Conservation (phyloP, 805 yeast species). For the Starmerella lactis-condensi region DNA sequence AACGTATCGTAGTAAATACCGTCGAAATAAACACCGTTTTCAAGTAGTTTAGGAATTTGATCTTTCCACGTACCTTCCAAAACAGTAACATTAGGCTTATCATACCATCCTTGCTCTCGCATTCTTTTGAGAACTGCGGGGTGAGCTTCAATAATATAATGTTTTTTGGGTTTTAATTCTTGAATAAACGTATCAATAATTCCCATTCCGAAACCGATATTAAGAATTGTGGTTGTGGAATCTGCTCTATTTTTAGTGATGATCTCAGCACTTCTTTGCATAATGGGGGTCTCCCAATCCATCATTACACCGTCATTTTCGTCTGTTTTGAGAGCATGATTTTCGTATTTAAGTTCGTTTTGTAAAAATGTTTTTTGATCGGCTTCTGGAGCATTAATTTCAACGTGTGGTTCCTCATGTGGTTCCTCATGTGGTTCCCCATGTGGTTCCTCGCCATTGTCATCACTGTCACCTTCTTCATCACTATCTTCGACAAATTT, state of each 20-base stretch:
- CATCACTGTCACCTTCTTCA: constrained; percentile 12
- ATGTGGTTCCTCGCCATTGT: not conserved
- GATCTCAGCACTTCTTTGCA: constrained; percentile 63
- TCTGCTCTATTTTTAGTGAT: constrained; percentile 35
- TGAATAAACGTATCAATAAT: constrained; percentile 72
- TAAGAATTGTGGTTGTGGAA: constrained; percentile 46
- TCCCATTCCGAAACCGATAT: constrained; percentile 95
- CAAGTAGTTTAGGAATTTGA: constrained; percentile 43
- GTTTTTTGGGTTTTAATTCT: constrained; percentile 38
- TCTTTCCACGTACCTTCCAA: constrained; percentile 92
- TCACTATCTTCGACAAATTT: constrained; percentile 29
- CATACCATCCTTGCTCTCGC: constrained; percentile 65
- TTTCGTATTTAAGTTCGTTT: constrained; percentile 46
- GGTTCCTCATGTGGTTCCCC: constrained; percentile 12
- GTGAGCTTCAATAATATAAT: constrained; percentile 86
- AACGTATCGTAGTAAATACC: constrained; percentile 90
- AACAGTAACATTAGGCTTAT: constrained; percentile 48
- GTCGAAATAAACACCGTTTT: constrained; percentile 54
- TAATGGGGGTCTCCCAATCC: constrained; percentile 81
- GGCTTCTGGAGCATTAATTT: constrained; percentile 10
- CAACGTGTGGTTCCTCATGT: constrained; percentile 8
- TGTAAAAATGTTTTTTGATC: constrained; percentile 49
- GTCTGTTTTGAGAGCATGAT: constrained; percentile 46
- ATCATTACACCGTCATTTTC: constrained; percentile 89
- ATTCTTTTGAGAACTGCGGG: constrained; percentile 67